Evolutionary conservation across 768 basidiomycete species (phyloP).

Genomic region (Leccinum broughii): DNA sequence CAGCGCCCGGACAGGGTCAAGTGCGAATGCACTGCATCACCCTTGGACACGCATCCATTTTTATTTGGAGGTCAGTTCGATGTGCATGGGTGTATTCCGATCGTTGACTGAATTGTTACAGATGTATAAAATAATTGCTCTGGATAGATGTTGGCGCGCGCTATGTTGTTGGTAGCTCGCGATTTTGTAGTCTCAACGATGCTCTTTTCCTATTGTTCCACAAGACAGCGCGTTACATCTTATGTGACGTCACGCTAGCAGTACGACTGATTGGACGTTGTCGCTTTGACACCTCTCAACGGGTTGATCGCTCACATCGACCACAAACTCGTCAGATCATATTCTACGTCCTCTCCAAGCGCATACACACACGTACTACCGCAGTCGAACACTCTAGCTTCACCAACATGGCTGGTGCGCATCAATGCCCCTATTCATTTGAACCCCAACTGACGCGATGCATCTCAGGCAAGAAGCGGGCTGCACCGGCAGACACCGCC

Average conservation of each 20-base stretch:
- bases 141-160: conserved; percentile 17
- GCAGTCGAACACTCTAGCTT: background rate
- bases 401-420: conserved; percentile 33
- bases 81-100: background rate
- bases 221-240: conserved; percentile 19
- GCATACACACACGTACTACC: background rate
- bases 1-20: conserved; percentile 11
- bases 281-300: conserved; percentile 24
- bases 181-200: conserved; percentile 29
- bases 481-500: conserved; percentile 37
- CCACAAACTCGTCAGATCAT: background rate
- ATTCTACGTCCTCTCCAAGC: background rate
- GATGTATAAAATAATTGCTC: conserved; percentile 8
- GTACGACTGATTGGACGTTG: conserved; percentile 21
- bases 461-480: conserved; percentile 45
- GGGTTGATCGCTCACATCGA: conserved; percentile 12
- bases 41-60: conserved; percentile 11
- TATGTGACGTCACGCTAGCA: conserved; percentile 36
- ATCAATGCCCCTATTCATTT: conserved; percentile 20
- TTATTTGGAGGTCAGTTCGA: conserved; percentile 25
- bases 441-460: background rate
- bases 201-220: conserved; percentile 26
- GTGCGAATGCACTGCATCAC: conserved; percentile 7
- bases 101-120: conserved; percentile 10
- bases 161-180: conserved; percentile 22